These are phyloP conservation scores for Xylaria castorea DNA, from an alignment of 495 filamentous ascomycete species.

Conservation along the genomic window DNA sequence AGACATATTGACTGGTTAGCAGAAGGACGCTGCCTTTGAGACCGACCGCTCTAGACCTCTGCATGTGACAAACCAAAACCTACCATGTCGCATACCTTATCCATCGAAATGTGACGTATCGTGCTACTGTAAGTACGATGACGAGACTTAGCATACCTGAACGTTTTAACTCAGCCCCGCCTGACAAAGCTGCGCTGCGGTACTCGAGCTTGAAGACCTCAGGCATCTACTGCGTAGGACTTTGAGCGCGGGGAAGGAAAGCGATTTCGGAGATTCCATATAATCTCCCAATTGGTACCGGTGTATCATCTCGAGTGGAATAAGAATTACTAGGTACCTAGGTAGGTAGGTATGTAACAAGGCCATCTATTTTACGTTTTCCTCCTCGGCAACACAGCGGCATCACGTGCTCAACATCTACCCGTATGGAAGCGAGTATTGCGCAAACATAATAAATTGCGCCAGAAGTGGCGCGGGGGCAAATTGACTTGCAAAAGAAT, in stretches of 20 bases:
- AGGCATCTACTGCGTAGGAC: not conserved
- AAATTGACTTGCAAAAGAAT: not conserved
- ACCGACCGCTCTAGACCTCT: not conserved
- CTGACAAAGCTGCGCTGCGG: not conserved
- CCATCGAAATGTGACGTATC: not conserved
- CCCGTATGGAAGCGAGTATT: not conserved
- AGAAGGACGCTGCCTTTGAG: not conserved
- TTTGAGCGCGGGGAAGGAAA: not conserved
- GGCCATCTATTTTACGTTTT: not conserved
- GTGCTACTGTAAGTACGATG: conserved; percentile 4
- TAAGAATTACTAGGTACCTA: not conserved
- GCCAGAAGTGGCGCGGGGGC: not conserved
- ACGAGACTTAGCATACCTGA: not conserved
- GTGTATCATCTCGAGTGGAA: not conserved
- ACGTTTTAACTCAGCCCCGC: not conserved
- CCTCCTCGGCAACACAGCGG: not conserved
- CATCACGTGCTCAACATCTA: not conserved
- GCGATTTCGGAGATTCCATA: not conserved
- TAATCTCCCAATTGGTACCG: not conserved
- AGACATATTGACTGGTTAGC: not conserved
- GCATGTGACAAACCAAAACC: not conserved
- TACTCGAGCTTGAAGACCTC: not conserved
- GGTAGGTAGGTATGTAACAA: no score
- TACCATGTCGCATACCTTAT: not conserved
- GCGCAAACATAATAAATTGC: not conserved